Evolutionary conservation across 2,329 filamentous ascomycete genomes (phyloP).

Genomic region (Neoscytalidium dimidiatum): DNA sequence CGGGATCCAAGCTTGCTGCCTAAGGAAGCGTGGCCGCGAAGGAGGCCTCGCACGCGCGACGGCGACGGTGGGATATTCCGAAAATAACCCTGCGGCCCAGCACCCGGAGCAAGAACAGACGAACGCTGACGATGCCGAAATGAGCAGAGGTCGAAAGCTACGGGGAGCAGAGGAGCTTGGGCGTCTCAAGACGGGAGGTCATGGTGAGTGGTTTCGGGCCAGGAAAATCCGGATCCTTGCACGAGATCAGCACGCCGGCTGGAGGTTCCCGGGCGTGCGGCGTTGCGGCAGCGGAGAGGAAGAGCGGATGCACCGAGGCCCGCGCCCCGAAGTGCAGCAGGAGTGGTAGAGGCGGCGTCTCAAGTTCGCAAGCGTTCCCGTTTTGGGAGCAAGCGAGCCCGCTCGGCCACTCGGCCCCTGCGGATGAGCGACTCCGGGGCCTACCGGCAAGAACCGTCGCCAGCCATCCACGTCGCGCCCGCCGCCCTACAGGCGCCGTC

Average conservation of each 20-base stretch:
- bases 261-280: background rate
- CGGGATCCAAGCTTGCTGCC: constrained; percentile 1
- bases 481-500: too few species aligned
- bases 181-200: background rate
- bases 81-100: background rate
- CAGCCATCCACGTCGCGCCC: too few species aligned
- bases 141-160: background rate
- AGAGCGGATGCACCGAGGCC: constrained; percentile 7
- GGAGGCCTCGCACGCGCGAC: background rate
- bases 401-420: background rate
- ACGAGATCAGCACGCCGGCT: background rate
- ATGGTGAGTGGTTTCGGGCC: background rate
- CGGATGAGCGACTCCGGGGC: background rate
- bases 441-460: background rate
- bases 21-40: background rate
- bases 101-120: background rate
- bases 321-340: background rate
- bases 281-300: background rate
- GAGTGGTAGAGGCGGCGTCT: background rate
- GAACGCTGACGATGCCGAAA: background rate
- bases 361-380: background rate
- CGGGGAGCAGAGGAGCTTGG: background rate
- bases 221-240: background rate
- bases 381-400: background rate
- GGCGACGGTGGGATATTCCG: background rate